phyloP scores from a whole-genome alignment of 1,284 basidiomycete genomes.

The Austroboletus niveus region DNA sequence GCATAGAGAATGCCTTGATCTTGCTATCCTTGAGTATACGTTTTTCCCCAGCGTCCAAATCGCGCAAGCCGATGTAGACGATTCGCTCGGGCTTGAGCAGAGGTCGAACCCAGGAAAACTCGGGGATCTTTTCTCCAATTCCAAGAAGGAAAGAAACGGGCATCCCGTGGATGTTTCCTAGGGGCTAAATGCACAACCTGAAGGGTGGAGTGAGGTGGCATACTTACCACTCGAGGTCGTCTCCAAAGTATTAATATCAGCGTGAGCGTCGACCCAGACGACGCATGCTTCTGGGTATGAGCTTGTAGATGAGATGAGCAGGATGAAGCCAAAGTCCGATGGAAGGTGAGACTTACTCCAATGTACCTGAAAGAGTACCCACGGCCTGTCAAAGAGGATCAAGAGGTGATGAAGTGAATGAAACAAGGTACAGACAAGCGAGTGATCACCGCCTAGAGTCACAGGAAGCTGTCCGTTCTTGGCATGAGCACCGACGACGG shows the following conservation, averaged over 20 bases:
- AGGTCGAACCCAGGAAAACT: constrained; percentile 83
- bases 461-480: constrained; percentile 81
- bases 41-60: constrained; percentile 91
- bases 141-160: constrained; percentile 94
- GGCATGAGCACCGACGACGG: constrained; percentile 72
- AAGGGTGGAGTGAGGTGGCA: not conserved
- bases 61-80: constrained; percentile 95
- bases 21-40: constrained; percentile 81
- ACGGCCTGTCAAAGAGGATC: constrained; percentile 59
- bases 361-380: constrained; percentile 86
- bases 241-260: constrained; percentile 92
- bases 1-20: constrained; percentile 97
- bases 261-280: constrained; percentile 92
- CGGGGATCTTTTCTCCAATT: constrained; percentile 51
- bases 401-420: constrained; percentile 1
- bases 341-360: constrained; percentile 48
- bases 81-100: constrained; percentile 69
- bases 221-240: constrained; percentile 76
- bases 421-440: constrained; percentile 57
- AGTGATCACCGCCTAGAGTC: constrained; percentile 97
- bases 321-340: not conserved
- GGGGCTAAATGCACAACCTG: constrained; percentile 1
- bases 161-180: constrained; percentile 97
- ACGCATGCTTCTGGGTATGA: constrained; percentile 76
- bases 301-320: constrained; percentile 37